Base-by-base conservation (phyloP, 305 asterid species). In the Fraxinus platypoda region DNA sequence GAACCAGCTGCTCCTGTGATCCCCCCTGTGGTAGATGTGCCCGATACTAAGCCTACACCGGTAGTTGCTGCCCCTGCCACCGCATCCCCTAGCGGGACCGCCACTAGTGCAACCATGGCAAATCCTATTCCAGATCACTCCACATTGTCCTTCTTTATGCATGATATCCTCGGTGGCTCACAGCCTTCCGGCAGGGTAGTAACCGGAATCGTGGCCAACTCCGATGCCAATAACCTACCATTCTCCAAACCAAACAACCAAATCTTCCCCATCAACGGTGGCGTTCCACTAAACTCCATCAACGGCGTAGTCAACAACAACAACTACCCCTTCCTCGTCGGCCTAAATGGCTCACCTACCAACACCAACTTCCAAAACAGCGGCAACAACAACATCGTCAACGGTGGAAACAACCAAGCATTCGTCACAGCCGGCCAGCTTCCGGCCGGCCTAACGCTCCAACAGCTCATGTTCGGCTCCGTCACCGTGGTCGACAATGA, bases 381-480 rank as follows among this genome's bases (percentile, higher is more conserved):
- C 75, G 75, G 75, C 75, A 31, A 71, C 12, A 71, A 71, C 75
- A 31, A 71, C 75, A 71, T 71, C 75, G 75, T 71, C 25, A 71
- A 33, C 13, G 43, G 75, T 15, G 75, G 75, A 30, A 31, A 71
- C 26, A 71, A 31, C 43, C 75, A 71, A 71, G 75, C 75, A 71
- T 71, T 71, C 43, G 75, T 71, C 75, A 30, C 75, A 2, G 75
- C 75, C 0, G 75, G 75, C 2, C 75, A 71, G 19, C 43, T 87
- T 75, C 88, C 91, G 9, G 83, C 87, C 7, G 75, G 81, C 21
- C 81, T 85, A 7, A 78, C 90, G 1, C 86, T 88, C 19, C 84
- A 86, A 38, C 88, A 88, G 28, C 26, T 88, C 82, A 87, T 87
- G 68, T 73, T 85, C 13, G 87, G 90, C 28, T 81, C 83, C 6